Conservation (phyloP, 2,329 filamentous ascomycete species). For the Colletotrichum echinochloae region DNA sequence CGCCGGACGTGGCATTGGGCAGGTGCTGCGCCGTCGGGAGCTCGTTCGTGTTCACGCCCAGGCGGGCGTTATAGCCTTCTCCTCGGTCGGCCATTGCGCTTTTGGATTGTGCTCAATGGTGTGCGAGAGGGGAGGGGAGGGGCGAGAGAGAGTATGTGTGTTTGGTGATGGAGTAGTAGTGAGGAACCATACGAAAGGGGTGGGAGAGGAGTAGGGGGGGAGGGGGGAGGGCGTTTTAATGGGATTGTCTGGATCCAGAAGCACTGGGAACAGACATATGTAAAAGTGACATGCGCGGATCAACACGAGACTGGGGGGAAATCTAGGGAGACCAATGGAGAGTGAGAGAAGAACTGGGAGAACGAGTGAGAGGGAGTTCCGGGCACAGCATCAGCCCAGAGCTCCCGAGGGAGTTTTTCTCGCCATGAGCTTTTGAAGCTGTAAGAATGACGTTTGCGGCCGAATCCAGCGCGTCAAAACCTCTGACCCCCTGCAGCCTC, state of each 20-base stretch:
- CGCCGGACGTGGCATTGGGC: slow-evolving; percentile 31
- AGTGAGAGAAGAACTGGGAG: background rate
- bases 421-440: slow-evolving; percentile 11
- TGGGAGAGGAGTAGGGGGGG: background rate
- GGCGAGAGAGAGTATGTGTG: background rate
- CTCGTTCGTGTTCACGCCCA: slow-evolving; percentile 38
- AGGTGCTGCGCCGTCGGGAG: slow-evolving; percentile 28
- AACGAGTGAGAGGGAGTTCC: background rate
- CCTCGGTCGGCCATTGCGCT: slow-evolving; percentile 43
- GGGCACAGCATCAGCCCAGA: background rate
- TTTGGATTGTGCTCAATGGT: slow-evolving; percentile 22
- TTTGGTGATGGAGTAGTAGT: background rate
- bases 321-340: background rate
- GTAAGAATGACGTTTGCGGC: slow-evolving; percentile 36
- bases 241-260: background rate
- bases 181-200: background rate
- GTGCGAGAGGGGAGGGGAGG: background rate
- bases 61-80: slow-evolving; percentile 41
- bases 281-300: background rate
- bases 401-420: background rate
- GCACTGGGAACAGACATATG: slow-evolving; percentile 1
- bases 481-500: background rate
- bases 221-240: background rate
- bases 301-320: background rate
- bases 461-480: slow-evolving; percentile 29